Evolutionary conservation across 805 yeast species (phyloP).

Genomic region (Zygoascus flipseniorum): DNA sequence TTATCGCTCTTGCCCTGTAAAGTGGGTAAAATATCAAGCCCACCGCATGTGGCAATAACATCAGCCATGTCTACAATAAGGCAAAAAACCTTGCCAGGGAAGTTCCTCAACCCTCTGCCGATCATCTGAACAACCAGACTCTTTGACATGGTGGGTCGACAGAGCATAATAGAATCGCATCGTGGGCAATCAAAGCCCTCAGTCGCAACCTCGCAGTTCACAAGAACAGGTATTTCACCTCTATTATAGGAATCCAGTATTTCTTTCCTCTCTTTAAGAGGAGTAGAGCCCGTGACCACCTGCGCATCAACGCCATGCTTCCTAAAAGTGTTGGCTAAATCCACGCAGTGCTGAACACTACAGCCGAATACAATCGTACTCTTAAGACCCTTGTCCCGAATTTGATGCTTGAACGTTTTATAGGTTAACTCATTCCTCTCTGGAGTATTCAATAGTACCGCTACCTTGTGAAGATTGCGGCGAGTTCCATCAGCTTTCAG

Average conservation of each 20-base stretch:
- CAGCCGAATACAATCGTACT: slow-evolving; percentile 75
- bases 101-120: slow-evolving; percentile 75
- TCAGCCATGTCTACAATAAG: slow-evolving; percentile 75
- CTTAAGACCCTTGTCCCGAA: slow-evolving; percentile 32
- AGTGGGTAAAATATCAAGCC: background rate
- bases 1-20: background rate
- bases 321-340: slow-evolving; percentile 45
- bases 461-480: slow-evolving; percentile 40
- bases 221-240: slow-evolving; percentile 60
- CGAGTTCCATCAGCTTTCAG: slow-evolving; percentile 45
- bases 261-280: slow-evolving; percentile 39
- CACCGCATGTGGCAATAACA: slow-evolving; percentile 20
- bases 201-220: slow-evolving; percentile 85
- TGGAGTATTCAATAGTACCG: slow-evolving; percentile 38
- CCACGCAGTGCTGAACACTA: slow-evolving; percentile 56
- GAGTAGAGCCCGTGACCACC: slow-evolving; percentile 62
- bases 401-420: slow-evolving; percentile 40
- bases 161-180: slow-evolving; percentile 69
- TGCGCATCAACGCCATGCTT: slow-evolving; percentile 58
- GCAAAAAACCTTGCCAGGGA: slow-evolving; percentile 54
- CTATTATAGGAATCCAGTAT: slow-evolving; percentile 49
- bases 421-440: slow-evolving; percentile 49
- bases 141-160: slow-evolving; percentile 73
- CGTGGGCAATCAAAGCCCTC: slow-evolving; percentile 94
- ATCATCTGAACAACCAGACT: slow-evolving; percentile 76